Evolutionary conservation across 1,284 basidiomycete genomes (phyloP).

Genomic region (Kwoniella shivajii): DNA sequence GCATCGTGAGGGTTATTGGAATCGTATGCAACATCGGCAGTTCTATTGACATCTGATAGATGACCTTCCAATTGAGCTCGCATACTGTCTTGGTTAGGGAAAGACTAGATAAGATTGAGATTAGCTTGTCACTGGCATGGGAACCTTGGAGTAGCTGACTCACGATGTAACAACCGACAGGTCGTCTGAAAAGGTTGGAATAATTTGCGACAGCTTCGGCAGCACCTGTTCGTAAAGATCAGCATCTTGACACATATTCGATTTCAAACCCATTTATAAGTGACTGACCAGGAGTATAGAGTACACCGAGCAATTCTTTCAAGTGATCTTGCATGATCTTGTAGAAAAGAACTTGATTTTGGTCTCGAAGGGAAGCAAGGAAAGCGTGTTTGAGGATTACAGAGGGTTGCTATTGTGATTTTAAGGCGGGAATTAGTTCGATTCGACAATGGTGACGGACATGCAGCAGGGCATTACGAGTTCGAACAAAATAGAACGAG

Average conservation of each 20-base stretch:
- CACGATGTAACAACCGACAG: constrained; percentile 54
- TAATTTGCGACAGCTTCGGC: constrained; percentile 66
- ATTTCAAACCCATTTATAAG: not conserved
- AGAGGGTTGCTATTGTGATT: constrained; percentile 40
- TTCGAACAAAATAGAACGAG: not conserved
- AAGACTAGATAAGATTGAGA: no score
- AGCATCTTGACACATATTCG: not conserved
- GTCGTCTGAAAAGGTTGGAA: constrained; percentile 76
- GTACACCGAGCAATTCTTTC: constrained; percentile 71
- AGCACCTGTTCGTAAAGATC: constrained; percentile 28
- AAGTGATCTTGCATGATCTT: constrained; percentile 67
- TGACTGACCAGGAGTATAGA: constrained; percentile 61
- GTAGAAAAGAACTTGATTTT: constrained; percentile 73
- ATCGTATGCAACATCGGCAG: constrained; percentile 70
- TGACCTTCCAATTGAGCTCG: constrained; percentile 56
- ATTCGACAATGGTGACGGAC: no score
- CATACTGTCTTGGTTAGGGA: constrained; percentile 68
- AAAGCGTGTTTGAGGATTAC: constrained; percentile 56
- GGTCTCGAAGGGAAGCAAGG: constrained; percentile 58
- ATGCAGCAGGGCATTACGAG: not conserved
- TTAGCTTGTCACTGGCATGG: no score
- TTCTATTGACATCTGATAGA: constrained; percentile 51
- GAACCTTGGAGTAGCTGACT: constrained; percentile 6
- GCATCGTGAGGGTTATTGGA: constrained; percentile 63
- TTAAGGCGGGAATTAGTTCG: no score